Evolutionary conservation across 176 grass and related monocot species (phyloP), one percentile per base, ranked within the genome.

Genomic region (Oryza meyeriana): DNA sequence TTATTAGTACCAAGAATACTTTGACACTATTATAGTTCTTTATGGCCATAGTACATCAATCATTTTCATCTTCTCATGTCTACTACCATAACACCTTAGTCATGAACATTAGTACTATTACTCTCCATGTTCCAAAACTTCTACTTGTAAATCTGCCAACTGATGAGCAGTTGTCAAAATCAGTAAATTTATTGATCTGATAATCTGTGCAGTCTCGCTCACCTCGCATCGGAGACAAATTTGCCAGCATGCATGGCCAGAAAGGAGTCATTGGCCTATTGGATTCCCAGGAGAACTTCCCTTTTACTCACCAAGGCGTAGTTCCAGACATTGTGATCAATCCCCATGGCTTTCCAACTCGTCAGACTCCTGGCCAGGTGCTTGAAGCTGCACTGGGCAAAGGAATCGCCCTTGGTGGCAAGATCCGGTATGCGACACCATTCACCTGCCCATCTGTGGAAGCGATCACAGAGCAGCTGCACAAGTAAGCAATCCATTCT

Each of bases 161-260:
- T 58, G 52, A 58, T 58, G 18, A 20, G 20, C 17, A 52, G 5
- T 52, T 52, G 47, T 20, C 22, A 58, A 58, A 58, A 8, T 18
- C 10, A 58, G 52, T 18, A 58, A 24, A 22, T 24, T 76, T 71
- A 31, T 33, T 88, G 63, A 81, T 64, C n/a, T 72, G 55, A 64
- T 80, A 8, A 58, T 22, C 4, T 58, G 22, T 58, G 52, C 81
- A 98, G 95, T 82, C 93, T 70, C 84, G 95, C 64, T 90, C 88
- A 9, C 95, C 95, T 22, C 89, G 90, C 39, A 69, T 95, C 35
- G 92, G 95, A 66, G 92, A 98, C 80, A 95, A 98, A 30, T 98
- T 98, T 87, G 89, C 95, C n/a, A 95, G 90, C 64, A 98, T 98
- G 92, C 95, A 98, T 77, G 92, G 95, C 44, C 92, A 98, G 77